Conservation (phyloP, 768 basidiomycete species). For the Tylopilus balloui region DNA sequence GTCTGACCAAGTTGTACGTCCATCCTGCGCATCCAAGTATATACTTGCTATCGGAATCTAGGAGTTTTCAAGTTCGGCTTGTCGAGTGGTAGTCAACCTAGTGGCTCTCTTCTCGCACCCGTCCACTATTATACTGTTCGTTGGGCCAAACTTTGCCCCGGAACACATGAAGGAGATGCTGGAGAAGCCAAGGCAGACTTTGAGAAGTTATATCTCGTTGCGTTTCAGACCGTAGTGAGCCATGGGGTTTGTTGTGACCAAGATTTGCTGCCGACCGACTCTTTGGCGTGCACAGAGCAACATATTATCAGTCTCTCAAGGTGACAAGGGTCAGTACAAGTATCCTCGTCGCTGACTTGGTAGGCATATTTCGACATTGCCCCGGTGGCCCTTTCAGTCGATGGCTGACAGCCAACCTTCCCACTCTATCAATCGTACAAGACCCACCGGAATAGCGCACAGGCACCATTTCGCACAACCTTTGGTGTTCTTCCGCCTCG, state of each 20-base stretch:
- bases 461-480: constrained; percentile 69
- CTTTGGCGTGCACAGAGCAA: constrained; percentile 60
- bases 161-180: constrained; percentile 77
- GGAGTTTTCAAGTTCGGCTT: too few relatives aligned
- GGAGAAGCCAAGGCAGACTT: constrained; percentile 38
- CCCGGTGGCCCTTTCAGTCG: constrained; percentile 53
- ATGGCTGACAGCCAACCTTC: constrained; percentile 50
- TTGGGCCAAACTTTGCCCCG: constrained; percentile 75
- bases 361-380: constrained; percentile 74
- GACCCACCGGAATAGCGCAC: constrained; percentile 47
- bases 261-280: neutral
- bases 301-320: constrained; percentile 80
- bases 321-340: constrained; percentile 28
- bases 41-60: too few relatives aligned
- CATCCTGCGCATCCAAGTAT: too few relatives aligned
- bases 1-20: constrained; percentile 5
- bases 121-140: constrained; percentile 50
- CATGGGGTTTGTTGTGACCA: neutral
- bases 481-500: constrained; percentile 76
- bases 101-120: constrained; percentile 52
- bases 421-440: constrained; percentile 59
- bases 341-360: neutral
- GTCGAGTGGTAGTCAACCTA: constrained; percentile 59
- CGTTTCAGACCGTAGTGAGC: constrained; percentile 83
- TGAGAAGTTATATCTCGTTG: constrained; percentile 57